Conservation (phyloP, 805 yeast genomes). For the Yamadazyma olivae region DNA sequence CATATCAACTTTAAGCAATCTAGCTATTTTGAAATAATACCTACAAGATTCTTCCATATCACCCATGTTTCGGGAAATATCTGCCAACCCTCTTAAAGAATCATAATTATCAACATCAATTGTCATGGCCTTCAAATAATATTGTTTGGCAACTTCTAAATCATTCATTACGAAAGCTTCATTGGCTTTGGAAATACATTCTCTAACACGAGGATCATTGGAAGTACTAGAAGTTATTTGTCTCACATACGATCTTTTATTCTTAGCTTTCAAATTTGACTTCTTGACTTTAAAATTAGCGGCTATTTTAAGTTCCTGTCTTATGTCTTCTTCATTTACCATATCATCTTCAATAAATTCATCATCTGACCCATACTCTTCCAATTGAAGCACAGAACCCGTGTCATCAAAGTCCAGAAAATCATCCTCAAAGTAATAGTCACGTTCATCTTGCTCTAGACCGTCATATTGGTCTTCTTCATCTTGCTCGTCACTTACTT, state of each 20-base stretch:
- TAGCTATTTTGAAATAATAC: constrained; percentile 81
- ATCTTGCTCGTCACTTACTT: background rate
- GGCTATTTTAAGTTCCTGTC: constrained; percentile 64
- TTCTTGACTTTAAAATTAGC: constrained; percentile 53
- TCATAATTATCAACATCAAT: constrained; percentile 74
- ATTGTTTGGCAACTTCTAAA: constrained; percentile 53
- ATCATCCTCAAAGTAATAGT: background rate
- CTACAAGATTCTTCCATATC: constrained; percentile 69
- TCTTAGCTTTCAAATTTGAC: constrained; percentile 30
- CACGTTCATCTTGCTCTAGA: background rate
- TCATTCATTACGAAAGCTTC: constrained; percentile 73
- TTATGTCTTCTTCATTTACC: constrained; percentile 2
- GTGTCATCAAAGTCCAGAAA: background rate
- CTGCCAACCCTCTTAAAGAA: constrained; percentile 88
- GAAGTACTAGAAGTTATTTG: constrained; percentile 37
- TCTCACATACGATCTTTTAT: constrained; percentile 35
- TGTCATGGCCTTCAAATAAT: constrained; percentile 68
- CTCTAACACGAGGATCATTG: constrained; percentile 70
- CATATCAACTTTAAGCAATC: constrained; percentile 69
- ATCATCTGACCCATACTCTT: no score
- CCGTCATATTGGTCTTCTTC: background rate
- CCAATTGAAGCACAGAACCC: no score
- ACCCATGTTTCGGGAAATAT: constrained; percentile 69
- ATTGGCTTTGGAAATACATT: constrained; percentile 67
- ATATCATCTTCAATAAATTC: background rate